Evolutionary conservation across 768 basidiomycete genomes (phyloP).

Genomic region (Cystofilobasidium bisporidii): DNA sequence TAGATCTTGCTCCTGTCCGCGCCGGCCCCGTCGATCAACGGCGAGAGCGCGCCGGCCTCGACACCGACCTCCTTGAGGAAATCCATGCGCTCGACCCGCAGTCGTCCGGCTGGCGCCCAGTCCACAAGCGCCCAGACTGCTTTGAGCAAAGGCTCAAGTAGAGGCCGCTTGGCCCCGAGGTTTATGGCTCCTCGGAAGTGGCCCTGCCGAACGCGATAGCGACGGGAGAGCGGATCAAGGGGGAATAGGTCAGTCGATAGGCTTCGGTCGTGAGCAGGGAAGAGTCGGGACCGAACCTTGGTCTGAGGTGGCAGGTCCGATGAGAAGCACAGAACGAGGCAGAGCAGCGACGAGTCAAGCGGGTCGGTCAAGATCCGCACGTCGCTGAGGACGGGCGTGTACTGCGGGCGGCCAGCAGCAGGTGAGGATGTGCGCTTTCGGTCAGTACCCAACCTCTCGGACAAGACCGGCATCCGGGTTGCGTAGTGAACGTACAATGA

Average conservation of each 20-base stretch:
- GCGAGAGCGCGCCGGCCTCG: background rate
- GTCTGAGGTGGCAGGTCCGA: slow-evolving; percentile 16
- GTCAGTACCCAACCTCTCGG: too few species aligned
- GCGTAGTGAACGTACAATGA: slow-evolving; percentile 1
- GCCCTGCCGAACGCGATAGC: slow-evolving; percentile 14
- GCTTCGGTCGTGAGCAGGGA: too few species aligned
- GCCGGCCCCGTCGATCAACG: too few species aligned
- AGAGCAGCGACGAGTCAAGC: slow-evolving; percentile 21
- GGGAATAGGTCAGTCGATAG: too few species aligned
- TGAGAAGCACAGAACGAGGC: slow-evolving; percentile 16
- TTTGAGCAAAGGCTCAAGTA: slow-evolving; percentile 1
- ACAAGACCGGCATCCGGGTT: background rate
- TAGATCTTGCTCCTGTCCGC: background rate
- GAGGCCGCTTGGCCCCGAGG: background rate
- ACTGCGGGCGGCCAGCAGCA: background rate
- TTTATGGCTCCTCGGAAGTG: slow-evolving; percentile 19
- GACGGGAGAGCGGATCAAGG: background rate
- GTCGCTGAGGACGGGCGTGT: slow-evolving; percentile 23
- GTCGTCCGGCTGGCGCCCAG: slow-evolving; percentile 5
- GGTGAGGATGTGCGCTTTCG: too few species aligned
- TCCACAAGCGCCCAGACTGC: slow-evolving; percentile 11
- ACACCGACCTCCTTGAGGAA: background rate
- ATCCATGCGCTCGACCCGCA: slow-evolving; percentile 16
- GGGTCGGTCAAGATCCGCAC: slow-evolving; percentile 15
- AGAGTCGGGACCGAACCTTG: too few species aligned